These are phyloP conservation scores for Solanum etuberosum DNA, from an alignment of 257 asterid genomes.

Conservation along the genomic window DNA sequence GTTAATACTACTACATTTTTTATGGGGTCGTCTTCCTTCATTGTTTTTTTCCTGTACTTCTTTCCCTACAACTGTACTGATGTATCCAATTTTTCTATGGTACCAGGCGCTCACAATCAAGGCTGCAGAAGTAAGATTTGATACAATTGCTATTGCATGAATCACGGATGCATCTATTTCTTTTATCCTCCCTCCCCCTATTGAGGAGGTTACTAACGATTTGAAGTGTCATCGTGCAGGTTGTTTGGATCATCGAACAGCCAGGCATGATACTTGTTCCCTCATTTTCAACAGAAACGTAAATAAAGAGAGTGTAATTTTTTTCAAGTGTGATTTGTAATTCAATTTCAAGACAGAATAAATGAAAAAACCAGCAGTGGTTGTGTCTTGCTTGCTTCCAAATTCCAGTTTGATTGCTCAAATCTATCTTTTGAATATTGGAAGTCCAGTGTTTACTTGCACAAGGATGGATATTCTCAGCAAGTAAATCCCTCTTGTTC, in stretches of 20 bases:
- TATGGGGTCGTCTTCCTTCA: neutral
- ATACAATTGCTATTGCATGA: neutral
- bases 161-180: neutral
- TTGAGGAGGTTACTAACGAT: neutral
- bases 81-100: neutral
- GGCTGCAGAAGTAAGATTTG: slow-evolving; percentile 36
- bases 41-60: neutral
- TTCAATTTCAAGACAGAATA: neutral
- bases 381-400: neutral
- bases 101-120: slow-evolving; percentile 50
- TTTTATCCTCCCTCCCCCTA: neutral
- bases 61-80: slow-evolving; percentile 9
- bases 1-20: neutral
- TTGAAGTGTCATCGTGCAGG: slow-evolving; percentile 22
- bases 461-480: neutral
- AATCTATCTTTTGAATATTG: neutral
- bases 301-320: neutral
- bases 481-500: neutral
- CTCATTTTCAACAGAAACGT: neutral
- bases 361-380: neutral
- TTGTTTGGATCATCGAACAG: slow-evolving; percentile 47
- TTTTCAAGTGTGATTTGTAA: neutral
- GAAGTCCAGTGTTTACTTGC: neutral
- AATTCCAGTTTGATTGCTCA: neutral
- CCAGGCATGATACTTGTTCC: neutral